These are phyloP conservation scores for Oryza brachyantha DNA, from an alignment of 176 grass and related monocot species.

Conservation along the genomic window DNA sequence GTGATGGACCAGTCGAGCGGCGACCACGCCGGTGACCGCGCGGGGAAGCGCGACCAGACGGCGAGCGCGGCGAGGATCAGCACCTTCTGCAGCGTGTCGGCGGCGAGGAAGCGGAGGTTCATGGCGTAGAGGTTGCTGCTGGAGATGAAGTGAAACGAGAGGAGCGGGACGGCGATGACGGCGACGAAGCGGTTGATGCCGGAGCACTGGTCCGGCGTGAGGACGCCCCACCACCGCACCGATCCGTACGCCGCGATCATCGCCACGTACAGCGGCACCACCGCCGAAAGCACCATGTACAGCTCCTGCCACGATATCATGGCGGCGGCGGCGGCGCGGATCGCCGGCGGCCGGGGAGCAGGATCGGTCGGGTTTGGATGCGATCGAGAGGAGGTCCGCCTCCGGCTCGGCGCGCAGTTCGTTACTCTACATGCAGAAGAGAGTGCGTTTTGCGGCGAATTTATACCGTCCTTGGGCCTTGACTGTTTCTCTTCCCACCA, in stretches of 20 bases:
- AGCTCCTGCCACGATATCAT: constrained; percentile 79
- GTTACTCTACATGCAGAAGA: constrained; percentile 19
- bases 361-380: background rate
- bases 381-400: background rate
- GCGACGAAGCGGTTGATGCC: constrained; percentile 82
- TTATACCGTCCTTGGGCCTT: background rate
- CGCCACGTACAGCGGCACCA: constrained; percentile 72
- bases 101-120: constrained; percentile 67
- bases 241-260: constrained; percentile 74
- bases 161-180: constrained; percentile 72
- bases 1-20: constrained; percentile 61
- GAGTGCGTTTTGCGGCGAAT: background rate
- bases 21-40: background rate
- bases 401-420: background rate
- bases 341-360: background rate
- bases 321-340: background rate
- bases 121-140: constrained; percentile 58
- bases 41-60: constrained; percentile 32
- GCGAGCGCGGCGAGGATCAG: constrained; percentile 46
- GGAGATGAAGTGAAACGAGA: constrained; percentile 79
- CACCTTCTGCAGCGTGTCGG: constrained; percentile 70
- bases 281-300: constrained; percentile 65
- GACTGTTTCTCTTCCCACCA: background rate
- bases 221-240: constrained; percentile 65
- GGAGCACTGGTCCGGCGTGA: constrained; percentile 65